phyloP scores from a whole-genome alignment of 176 grass and related monocot species.

The Oryza brachyantha region DNA sequence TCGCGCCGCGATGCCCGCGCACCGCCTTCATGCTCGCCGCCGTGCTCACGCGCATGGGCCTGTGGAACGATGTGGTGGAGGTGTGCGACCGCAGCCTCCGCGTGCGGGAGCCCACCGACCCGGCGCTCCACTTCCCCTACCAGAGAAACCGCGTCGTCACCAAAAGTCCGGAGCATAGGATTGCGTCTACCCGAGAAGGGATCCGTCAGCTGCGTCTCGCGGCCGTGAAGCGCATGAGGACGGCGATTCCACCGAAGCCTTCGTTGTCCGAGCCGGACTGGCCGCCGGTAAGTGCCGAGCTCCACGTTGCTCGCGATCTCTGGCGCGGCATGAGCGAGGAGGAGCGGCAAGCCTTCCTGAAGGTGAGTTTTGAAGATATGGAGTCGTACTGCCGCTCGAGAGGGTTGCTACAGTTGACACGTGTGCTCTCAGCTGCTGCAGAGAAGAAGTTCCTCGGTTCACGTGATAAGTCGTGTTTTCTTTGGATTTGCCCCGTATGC shows the following conservation, averaged over 20 bases:
- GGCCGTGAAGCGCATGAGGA: neutral
- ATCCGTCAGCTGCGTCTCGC: neutral
- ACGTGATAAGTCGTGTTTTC: neutral
- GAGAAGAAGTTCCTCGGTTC: neutral
- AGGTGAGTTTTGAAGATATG: neutral
- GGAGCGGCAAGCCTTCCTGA: neutral
- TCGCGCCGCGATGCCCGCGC: neutral
- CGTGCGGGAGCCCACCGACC: neutral
- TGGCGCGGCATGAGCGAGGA: neutral
- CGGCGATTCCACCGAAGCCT: neutral
- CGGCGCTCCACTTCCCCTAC: too few species aligned
- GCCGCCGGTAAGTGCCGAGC: neutral
- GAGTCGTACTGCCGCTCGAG: neutral
- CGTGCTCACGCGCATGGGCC: too few species aligned
- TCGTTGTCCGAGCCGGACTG: neutral
- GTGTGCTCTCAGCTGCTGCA: neutral
- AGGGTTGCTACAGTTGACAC: neutral
- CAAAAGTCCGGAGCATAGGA: neutral
- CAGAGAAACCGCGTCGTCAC: too few species aligned
- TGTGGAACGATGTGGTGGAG: neutral
- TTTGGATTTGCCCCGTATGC: neutral
- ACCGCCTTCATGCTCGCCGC: too few species aligned
- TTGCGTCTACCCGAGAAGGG: neutral
- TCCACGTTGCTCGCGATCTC: neutral
- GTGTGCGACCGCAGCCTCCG: neutral